These are phyloP conservation scores for Lactarius evosmus DNA, from an alignment of 768 basidiomycete genomes.

Conservation along the genomic window DNA sequence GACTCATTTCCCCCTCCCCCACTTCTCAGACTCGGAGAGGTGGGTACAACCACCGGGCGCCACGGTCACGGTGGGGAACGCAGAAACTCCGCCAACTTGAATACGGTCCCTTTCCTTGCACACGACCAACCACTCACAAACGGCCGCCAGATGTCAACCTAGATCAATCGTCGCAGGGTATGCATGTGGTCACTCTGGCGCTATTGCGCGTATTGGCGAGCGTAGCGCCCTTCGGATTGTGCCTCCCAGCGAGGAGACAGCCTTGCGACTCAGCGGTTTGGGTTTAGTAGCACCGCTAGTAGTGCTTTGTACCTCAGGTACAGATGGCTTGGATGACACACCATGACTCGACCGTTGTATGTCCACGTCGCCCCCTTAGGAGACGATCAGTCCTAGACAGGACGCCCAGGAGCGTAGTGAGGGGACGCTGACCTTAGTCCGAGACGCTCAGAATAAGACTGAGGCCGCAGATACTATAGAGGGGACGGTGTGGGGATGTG, in stretches of 20 bases:
- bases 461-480: not conserved
- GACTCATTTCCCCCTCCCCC: not conserved
- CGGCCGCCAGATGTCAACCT: not conserved
- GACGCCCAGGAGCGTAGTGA: not conserved
- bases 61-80: conserved; percentile 2
- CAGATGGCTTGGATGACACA: not conserved
- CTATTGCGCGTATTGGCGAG: not conserved
- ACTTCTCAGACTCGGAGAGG: too few relatives aligned
- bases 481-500: not conserved
- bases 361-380: not conserved
- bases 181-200: not conserved
- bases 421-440: not conserved
- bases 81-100: conserved; percentile 5
- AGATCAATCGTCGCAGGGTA: conserved; percentile 2
- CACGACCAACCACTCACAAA: conserved; percentile 17
- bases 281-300: not conserved
- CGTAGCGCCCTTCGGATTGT: not conserved
- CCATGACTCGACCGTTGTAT: not conserved
- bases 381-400: not conserved
- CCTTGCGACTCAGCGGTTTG: not conserved
- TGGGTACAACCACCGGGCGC: too few relatives aligned
- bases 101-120: conserved; percentile 15
- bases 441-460: not conserved
- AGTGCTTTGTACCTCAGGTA: not conserved
- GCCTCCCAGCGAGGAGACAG: not conserved